These are phyloP conservation scores for Syncephalis plumigaleata DNA, from an alignment of 371 early-diverging fungal genomes.

Conservation along the genomic window DNA sequence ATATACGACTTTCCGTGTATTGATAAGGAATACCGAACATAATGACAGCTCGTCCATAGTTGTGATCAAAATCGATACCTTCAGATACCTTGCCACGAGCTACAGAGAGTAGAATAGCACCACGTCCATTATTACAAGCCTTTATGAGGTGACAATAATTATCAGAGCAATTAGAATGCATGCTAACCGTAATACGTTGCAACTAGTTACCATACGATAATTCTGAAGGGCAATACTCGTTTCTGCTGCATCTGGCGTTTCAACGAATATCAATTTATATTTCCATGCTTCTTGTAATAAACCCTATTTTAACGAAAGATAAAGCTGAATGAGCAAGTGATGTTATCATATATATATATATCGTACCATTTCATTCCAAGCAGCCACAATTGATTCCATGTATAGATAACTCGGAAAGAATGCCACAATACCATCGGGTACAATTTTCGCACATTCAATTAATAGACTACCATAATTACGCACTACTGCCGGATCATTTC, in stretches of 20 bases:
- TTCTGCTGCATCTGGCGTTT: conserved; percentile 98
- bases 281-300: conserved; percentile 89
- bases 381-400: conserved; percentile 97
- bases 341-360: conserved; percentile 1
- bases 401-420: conserved; percentile 99
- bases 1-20: conserved; percentile 92
- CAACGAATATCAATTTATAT: conserved; percentile 96
- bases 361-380: conserved; percentile 89
- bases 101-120: conserved; percentile 97
- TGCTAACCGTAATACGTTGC: no score
- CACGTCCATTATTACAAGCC: conserved; percentile 98
- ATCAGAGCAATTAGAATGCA: no score
- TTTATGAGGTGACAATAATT: conserved; percentile 8
- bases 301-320: conserved; percentile 27
- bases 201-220: conserved; percentile 62
- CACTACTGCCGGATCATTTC: conserved; percentile 97
- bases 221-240: conserved; percentile 91
- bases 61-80: conserved; percentile 99
- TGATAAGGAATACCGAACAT: conserved; percentile 99
- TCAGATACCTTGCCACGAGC: conserved; percentile 99
- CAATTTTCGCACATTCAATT: conserved; percentile 83
- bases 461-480: conserved; percentile 98
- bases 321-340: conserved; percentile 2
- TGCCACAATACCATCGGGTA: conserved; percentile 97
- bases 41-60: conserved; percentile 97